A percentile compares a stretch with the other conserved stretches of the same genome.
These are phyloP conservation scores for Rhizophagus clarus DNA, from an alignment of 192 early-diverging fungal species.

Conservation along the genomic window DNA sequence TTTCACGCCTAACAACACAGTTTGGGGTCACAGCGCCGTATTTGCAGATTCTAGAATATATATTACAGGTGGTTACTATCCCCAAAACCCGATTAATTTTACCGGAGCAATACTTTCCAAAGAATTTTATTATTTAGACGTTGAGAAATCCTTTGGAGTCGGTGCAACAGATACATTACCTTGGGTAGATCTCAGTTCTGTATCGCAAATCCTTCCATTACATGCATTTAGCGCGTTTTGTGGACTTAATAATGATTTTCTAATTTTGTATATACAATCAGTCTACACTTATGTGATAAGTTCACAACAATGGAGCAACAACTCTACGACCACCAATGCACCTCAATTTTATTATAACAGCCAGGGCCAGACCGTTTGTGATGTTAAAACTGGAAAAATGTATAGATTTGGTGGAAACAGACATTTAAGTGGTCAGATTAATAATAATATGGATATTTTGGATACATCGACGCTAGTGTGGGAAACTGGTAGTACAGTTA, in stretches of 20 bases:
- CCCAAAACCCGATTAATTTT: too few relatives aligned
- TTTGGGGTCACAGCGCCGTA: too few relatives aligned
- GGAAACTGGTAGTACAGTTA: background rate
- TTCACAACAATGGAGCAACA: background rate
- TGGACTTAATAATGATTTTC: background rate
- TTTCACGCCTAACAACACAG: background rate
- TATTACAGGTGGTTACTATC: slow-evolving; percentile 1
- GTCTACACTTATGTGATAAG: background rate
- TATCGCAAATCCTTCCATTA: background rate
- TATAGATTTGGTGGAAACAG: too few relatives aligned
- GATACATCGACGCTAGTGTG: background rate
- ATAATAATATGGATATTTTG: background rate
- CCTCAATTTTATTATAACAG: background rate
- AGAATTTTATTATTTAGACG: too few relatives aligned
- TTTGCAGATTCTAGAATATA: too few relatives aligned
- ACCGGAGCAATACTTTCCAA: background rate
- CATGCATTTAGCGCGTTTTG: slow-evolving; percentile 1
- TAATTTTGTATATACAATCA: background rate
- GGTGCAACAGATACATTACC: background rate
- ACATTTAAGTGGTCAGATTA: too few relatives aligned
- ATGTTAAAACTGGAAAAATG: too few relatives aligned
- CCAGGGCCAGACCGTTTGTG: too few relatives aligned
- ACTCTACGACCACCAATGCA: background rate
- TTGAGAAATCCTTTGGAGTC: background rate
- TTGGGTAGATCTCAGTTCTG: background rate